Evolutionary conservation across 2,329 filamentous ascomycete species (phyloP), one percentile per base, ranked within the genome.

Genomic region (Nemania abortiva): DNA sequence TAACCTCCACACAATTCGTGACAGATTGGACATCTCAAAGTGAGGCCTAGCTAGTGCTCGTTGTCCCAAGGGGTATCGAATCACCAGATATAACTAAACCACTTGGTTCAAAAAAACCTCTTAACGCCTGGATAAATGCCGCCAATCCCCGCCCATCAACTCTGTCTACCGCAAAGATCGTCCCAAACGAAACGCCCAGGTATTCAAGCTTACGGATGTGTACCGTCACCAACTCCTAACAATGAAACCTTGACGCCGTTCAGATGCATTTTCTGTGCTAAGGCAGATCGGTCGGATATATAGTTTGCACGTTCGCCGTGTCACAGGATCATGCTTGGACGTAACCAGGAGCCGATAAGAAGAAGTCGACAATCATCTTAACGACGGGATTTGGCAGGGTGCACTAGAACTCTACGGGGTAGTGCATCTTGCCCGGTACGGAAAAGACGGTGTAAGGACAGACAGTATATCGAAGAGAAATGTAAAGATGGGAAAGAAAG

Each of bases 51-150:
- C 6, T 27, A 39, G 42, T 50, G 61, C 42, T 69, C 47, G 39
- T 65, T 57, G 49, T 67, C 49, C 63, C 59, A 5, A 22, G 29
- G 74, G 75, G 74, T 77, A 77, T 77, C 73, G 68, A 56, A 45
- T 58, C 34, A 72, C 20, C 64, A 66, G 50, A 42, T 47, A 54
- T 59, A 68, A 72, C 69, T 68, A 71, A 73, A 74, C 75, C 73
- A 76, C 75, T 76, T 72, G 73, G 74, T 74, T 74, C 68, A 74
- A 71, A 74, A 71, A 57, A 73, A 72, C 70, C 65, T 72, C 72
- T 27, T 58, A 74, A 75, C 70, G 70, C 74, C 73, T 47, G 9
- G 18, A 9, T 66, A 52, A 55, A 53, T 60, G 59, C 45, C 49
- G 34, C 57, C 61, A 50, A 60, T 53, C 68, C 63, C 66, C 49